phyloP scores from a whole-genome alignment of 129 eudicot genomes.

The Tanacetum coccineum region DNA sequence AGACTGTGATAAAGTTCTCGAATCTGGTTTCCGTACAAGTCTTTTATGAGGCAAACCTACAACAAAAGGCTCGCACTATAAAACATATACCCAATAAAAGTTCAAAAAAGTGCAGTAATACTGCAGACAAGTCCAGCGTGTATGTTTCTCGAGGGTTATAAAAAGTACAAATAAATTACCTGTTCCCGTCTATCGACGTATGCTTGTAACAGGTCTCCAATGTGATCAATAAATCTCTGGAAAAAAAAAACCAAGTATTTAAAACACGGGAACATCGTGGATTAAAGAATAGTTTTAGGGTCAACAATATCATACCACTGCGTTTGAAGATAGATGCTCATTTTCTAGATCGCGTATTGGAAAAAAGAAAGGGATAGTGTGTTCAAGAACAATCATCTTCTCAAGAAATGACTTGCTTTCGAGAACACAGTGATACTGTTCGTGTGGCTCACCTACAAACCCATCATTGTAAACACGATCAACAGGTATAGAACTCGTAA shows the following conservation, averaged over 20 bases:
- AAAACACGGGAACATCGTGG: background rate
- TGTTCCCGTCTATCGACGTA: conserved; percentile 94
- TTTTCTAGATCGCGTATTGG: conserved; percentile 86
- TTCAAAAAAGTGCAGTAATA: too few species aligned
- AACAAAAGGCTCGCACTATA: too few species aligned
- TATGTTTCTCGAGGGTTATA: background rate
- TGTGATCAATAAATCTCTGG: conserved; percentile 83
- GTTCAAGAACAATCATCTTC: conserved; percentile 92
- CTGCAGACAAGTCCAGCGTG: too few species aligned
- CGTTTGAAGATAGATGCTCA: conserved; percentile 83
- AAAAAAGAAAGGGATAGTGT: conserved; percentile 86
- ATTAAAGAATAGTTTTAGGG: background rate
- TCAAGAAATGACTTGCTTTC: conserved; percentile 98
- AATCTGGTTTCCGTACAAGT: conserved; percentile 88
- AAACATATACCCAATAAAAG: too few species aligned
- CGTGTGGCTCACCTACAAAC: conserved; percentile 81
- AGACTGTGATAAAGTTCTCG: conserved; percentile 93
- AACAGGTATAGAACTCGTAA: background rate
- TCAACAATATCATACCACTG: conserved; percentile 49
- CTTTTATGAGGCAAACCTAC: conserved; percentile 8
- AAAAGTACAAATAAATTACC: conserved; percentile 31
- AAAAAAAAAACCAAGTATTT: conserved; percentile 10
- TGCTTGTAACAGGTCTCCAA: conserved; percentile 91
- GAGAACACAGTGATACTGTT: conserved; percentile 87
- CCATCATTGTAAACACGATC: background rate